Percentiles rank a stretch among this genome's conserved stretches.
Evolutionary conservation across 805 yeast species (phyloP).

Genomic region (Candida krabiensis): DNA sequence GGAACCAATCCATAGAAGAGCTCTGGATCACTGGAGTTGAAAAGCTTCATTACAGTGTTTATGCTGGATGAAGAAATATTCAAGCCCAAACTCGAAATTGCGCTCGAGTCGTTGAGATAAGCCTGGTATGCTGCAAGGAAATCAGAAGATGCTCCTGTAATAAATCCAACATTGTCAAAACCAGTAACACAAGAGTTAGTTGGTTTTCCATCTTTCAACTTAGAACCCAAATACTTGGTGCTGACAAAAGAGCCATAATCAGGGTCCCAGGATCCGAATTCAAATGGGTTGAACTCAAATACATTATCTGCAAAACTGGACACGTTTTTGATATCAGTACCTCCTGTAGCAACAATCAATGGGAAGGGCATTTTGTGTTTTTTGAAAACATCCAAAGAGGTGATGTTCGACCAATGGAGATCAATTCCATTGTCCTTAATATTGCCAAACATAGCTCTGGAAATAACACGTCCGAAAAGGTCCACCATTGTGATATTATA

Average conservation of each 20-base stretch:
- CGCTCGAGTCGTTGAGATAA: slow-evolving; percentile 12
- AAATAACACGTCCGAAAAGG: slow-evolving; percentile 68
- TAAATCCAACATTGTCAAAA: slow-evolving; percentile 75
- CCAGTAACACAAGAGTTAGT: slow-evolving; percentile 54
- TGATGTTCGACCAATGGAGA: slow-evolving; percentile 52
- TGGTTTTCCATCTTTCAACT: slow-evolving; percentile 57
- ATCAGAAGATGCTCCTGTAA: slow-evolving; percentile 76
- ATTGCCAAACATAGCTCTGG: slow-evolving; percentile 64
- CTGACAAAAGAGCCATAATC: slow-evolving; percentile 62
- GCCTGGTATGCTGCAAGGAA: slow-evolving; percentile 41
- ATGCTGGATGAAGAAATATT: slow-evolving; percentile 16
- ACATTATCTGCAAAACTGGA: slow-evolving; percentile 54
- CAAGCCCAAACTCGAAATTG: slow-evolving; percentile 17
- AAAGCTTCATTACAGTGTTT: slow-evolving; percentile 22
- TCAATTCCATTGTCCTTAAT: slow-evolving; percentile 61
- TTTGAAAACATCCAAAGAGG: slow-evolving; percentile 54
- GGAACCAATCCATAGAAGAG: slow-evolving; percentile 44
- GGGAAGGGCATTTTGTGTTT: slow-evolving; percentile 70
- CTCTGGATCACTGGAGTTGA: slow-evolving; percentile 47
- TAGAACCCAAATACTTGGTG: slow-evolving; percentile 64
- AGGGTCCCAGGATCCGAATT: slow-evolving; percentile 86
- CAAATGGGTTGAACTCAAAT: slow-evolving; percentile 61
- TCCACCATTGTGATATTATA: slow-evolving; percentile 64
- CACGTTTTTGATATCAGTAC: no score
- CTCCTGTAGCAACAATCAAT: slow-evolving; percentile 58